phyloP scores from a whole-genome alignment of 148 eudicot genomes.

The Mesembryanthemum crystallinum region DNA sequence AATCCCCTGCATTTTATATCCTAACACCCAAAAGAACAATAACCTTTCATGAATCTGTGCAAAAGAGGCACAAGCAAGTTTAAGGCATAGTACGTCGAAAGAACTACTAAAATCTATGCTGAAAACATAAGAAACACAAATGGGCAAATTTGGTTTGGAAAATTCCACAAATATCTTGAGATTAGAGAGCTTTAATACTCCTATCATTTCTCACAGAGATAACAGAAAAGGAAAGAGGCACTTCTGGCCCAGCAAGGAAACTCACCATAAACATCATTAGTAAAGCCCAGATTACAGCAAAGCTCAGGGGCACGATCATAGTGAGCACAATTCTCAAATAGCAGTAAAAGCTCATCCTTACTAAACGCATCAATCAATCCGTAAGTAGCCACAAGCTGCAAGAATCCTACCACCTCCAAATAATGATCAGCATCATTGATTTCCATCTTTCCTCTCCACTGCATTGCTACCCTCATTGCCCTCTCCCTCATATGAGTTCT shows the following conservation, averaged over 20 bases:
- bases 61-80: conserved; percentile 1
- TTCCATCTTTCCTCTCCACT: conserved; percentile 45
- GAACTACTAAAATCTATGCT: neutral
- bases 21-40: neutral
- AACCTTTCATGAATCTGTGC: neutral
- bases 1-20: neutral
- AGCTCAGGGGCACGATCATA: conserved; percentile 23
- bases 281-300: conserved; percentile 32
- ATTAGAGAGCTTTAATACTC: neutral
- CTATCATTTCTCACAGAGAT: neutral
- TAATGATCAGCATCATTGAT: conserved; percentile 8
- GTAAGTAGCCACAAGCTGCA: conserved; percentile 44
- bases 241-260: neutral
- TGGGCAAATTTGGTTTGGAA: neutral
- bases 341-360: conserved; percentile 29
- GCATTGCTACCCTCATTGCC: conserved; percentile 42
- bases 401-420: conserved; percentile 39
- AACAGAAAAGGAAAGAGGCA: neutral
- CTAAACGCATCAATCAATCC: conserved; percentile 27
- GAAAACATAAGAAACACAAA: neutral
- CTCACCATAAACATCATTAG: conserved; percentile 41
- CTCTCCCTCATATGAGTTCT: conserved; percentile 28
- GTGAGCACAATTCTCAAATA: conserved; percentile 20
- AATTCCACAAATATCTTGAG: neutral
- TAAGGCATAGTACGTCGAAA: neutral